Evolutionary conservation across 768 basidiomycete species (phyloP), one percentile per base, ranked within the genome.

Genomic region (Boletus reticulatus): DNA sequence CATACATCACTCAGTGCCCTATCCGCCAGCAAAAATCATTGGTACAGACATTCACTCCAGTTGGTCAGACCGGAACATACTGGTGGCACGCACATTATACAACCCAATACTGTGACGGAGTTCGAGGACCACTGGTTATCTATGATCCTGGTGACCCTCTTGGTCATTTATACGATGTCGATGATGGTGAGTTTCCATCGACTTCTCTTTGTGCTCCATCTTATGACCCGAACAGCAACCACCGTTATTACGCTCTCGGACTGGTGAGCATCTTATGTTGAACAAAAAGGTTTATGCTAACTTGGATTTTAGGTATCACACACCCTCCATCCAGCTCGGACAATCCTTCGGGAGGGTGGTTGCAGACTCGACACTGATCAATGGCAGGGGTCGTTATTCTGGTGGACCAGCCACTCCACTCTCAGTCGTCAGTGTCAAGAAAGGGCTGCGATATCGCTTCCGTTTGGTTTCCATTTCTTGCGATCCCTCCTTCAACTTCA

Each of bases 391-490:
- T 20, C 78, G 82, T 36, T 77, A 73, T 58, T 4, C 56, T 12
- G 75, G 70, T 4, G 80, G 80, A 2, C 76, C 80, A 7, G n/a
- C 50, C 4, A 58, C 70, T 3, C 60, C 71, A 4, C 70, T 84
- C 32, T 62, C 83, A 0, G 73, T 82, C 4, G 67, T 84, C 53
- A 71, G 72, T 34, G 80, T 85, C 22, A 36, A 61, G 5, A 51
- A 53, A 0, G 74, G 75, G 14, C 67, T 66, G 36, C 73, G 80
- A 5, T 85, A 85, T 58, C 77, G 84, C 14, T 79, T 85, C 67
- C 77, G 84, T 10, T 43, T 86, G 3, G 57, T 85, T 31, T 68
- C 73, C 9, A 73, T 78, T 6, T 78, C 82, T 13, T 85, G 85
- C 61, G 65, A 72, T 68, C 59, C 70, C 13, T 4, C 2, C 24